Evolutionary conservation across 192 early-diverging fungal genomes (phyloP).

Genomic region (Umbelopsis sp.): DNA sequence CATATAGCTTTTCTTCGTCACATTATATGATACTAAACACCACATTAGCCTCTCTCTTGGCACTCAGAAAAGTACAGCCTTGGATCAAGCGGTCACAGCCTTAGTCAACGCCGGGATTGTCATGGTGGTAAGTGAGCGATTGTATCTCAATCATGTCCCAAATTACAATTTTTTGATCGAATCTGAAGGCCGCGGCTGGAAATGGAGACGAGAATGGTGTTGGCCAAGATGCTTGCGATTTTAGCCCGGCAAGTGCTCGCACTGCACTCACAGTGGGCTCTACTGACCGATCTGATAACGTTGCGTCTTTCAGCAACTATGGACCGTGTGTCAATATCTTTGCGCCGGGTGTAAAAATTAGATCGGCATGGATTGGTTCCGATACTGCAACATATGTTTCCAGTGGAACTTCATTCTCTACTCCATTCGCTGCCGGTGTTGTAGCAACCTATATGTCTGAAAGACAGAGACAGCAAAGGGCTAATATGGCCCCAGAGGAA

Average conservation of each 20-base stretch:
- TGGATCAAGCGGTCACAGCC: conserved; percentile 47
- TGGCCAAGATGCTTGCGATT: conserved; percentile 51
- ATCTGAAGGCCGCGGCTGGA: conserved; percentile 43
- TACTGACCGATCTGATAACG: conserved; percentile 38
- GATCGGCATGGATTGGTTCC: conserved; percentile 20
- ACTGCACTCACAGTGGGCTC: conserved; percentile 55
- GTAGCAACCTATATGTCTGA: conserved; percentile 23
- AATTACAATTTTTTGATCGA: background rate
- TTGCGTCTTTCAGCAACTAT: conserved; percentile 53
- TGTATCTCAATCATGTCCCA: background rate
- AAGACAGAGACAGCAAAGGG: background rate
- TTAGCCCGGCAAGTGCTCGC: conserved; percentile 47
- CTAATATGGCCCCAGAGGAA: background rate
- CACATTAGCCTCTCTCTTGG: conserved; percentile 48
- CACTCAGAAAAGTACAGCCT: conserved; percentile 40
- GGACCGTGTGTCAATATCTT: conserved; percentile 57
- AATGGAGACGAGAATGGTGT: conserved; percentile 47
- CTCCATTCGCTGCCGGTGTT: conserved; percentile 42
- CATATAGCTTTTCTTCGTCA: background rate
- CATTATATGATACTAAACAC: conserved; percentile 18
- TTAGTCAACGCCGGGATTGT: conserved; percentile 42
- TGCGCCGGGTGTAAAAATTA: conserved; percentile 42
- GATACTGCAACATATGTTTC: conserved; percentile 3
- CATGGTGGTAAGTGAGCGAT: conserved; percentile 31
- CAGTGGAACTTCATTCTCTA: conserved; percentile 48